Evolutionary conservation across 2,329 filamentous ascomycete species (phyloP), one percentile per base, ranked within the genome.

Genomic region (Colletotrichum gloeosporioides): DNA sequence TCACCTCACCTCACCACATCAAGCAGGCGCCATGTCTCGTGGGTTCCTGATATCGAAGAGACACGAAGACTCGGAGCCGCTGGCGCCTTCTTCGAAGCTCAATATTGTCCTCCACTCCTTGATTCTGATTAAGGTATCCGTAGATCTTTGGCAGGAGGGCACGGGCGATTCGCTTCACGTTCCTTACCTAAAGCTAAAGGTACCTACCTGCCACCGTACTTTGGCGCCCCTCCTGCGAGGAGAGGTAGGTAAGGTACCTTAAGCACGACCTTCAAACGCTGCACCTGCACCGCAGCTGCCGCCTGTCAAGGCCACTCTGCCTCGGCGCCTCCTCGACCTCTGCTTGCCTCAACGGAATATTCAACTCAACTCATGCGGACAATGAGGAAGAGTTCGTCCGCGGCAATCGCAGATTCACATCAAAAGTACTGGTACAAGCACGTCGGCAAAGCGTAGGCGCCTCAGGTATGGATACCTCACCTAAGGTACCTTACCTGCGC

Each of bases 131-230:
- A 31, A 31, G 29, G 29, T 31, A 22, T 22, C 22, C 22, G 22
- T 22, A 34, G 32, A 34, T 59, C 9, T 29, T 69, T 39, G 73
- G 63, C 34, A 75, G 63, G 55, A 73, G 55, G 32, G 31, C 73
- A 73, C 44, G 69, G 63, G 73, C 69, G 63, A 73, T 64, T 75
- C 69, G 69, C 73, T 36, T 55, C 27, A 44, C 36, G 49, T 29
- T 65, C 25, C 27, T 29, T 27, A 27, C 64, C 64, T 36, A 22
- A 22, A 22, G 22, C 22, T 22, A 22, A 22, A 22, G 22, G 22
- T 10, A 22, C 49, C 16, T 59, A 10, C 55, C 34, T 36, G 34
- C 34, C 34, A 36, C 34, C 34, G 34, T 36, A 36, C 6, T 36
- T 36, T 36, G 34, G 34, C 34, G 34, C 34, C 34, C 34, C 6